These are phyloP conservation scores for Talaromyces stipitatus DNA, from an alignment of 495 filamentous ascomycete species.

Conservation along the genomic window DNA sequence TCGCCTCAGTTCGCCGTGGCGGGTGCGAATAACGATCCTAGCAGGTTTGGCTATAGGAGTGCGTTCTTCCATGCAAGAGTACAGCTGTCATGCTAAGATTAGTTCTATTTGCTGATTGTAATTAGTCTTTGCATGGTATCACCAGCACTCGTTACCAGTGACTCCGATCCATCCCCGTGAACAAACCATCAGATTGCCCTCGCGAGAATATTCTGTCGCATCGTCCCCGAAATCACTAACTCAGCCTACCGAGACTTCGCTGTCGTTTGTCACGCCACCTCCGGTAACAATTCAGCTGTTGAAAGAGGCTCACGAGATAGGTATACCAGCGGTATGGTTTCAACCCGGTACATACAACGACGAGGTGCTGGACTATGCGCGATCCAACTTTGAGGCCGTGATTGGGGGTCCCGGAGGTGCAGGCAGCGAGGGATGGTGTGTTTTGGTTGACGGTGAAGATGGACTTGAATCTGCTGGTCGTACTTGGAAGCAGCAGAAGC, in stretches of 20 bases:
- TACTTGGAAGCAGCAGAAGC: conserved; percentile 34
- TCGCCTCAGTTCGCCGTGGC: conserved; percentile 82
- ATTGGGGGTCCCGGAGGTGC: conserved; percentile 61
- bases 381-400: conserved; percentile 55
- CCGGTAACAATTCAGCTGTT: conserved; percentile 62
- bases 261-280: conserved; percentile 82
- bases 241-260: conserved; percentile 59
- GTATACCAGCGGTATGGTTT: conserved; percentile 78
- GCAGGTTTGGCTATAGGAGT: conserved; percentile 92
- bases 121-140: conserved; percentile 87
- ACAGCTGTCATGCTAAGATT: no score
- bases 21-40: conserved; percentile 74
- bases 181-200: conserved; percentile 47
- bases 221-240: conserved; percentile 56
- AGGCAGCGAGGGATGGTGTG: conserved; percentile 79
- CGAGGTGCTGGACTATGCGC: conserved; percentile 60
- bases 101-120: conserved; percentile 1
- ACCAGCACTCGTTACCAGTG: conserved; percentile 63
- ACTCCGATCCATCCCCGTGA: conserved; percentile 76
- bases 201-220: conserved; percentile 52
- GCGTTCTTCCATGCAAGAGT: conserved; percentile 14
- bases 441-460: conserved; percentile 80
- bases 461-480: conserved; percentile 55
- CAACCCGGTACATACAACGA: conserved; percentile 86
- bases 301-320: conserved; percentile 69